Conservation (phyloP, 176 grass and related monocot genomes). For the Otatea glauca region DNA sequence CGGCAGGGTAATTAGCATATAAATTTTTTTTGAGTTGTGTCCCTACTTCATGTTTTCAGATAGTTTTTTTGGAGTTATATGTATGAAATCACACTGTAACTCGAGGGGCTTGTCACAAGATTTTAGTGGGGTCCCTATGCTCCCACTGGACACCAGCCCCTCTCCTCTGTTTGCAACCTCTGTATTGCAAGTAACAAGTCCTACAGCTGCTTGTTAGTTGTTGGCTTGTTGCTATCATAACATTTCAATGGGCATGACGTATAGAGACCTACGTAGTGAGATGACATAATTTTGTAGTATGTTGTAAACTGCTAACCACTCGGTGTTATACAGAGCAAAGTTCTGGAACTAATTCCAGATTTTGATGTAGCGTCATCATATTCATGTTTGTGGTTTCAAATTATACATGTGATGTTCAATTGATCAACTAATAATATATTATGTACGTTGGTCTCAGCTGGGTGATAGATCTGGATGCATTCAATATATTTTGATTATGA, state of each 20-base stretch:
- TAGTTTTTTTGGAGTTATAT: background rate
- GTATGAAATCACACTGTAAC: no score
- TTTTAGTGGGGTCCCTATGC: no score
- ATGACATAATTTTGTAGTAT: slow-evolving; percentile 4
- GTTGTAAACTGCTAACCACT: slow-evolving; percentile 26
- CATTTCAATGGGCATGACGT: background rate
- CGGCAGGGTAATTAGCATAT: background rate
- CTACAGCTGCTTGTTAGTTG: slow-evolving; percentile 19
- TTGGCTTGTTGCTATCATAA: background rate
- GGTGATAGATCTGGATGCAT: slow-evolving; percentile 26
- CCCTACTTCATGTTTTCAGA: background rate
- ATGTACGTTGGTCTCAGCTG: background rate
- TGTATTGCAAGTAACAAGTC: slow-evolving; percentile 23
- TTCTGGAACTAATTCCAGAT: slow-evolving; percentile 2
- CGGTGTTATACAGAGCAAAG: slow-evolving; percentile 12
- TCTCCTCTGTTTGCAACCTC: background rate
- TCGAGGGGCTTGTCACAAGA: no score
- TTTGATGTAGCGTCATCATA: slow-evolving; percentile 25
- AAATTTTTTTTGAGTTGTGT: background rate
- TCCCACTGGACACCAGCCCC: background rate
- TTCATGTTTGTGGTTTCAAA: slow-evolving; percentile 30
- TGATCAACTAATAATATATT: slow-evolving; percentile 13
- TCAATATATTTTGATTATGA: slow-evolving; percentile 31
- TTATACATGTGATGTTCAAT: slow-evolving; percentile 8
- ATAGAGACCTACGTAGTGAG: slow-evolving; percentile 1